Evolutionary conservation across 306 rosid species (phyloP), one percentile per base, ranked within the genome.

Genomic region (Adenanthera pavonina): DNA sequence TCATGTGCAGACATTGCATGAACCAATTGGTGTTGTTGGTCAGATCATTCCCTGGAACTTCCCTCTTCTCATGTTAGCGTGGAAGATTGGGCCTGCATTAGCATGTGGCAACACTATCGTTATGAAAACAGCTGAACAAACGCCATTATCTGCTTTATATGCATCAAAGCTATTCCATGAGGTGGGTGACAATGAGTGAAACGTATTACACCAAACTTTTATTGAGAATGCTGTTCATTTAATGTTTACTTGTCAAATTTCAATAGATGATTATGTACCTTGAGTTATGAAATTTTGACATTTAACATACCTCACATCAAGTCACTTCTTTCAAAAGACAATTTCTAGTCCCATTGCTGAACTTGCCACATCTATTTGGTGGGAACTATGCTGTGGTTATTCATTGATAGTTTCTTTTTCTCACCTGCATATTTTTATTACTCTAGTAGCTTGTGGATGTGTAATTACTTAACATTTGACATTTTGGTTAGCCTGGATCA

Each of bases 41-140:
- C 99, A 95, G 87, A 90, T 95, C 44, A 95, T 93, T 87, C 99
- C 99, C 6, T 95, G 99, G 97, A 95, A 95, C 81, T 95, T 95
- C 82, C 98, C 98, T 78, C 92, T 95, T 64, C 80, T 95, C 81
- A 91, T 95, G 97, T 91, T 89, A 85, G 91, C 84, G 43, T 95
- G 98, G 98, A 95, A 95, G 90, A 80, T 95, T 40, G 97, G 94
- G 16, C 98, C 98, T 0, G 97, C 98, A 51, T 85, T 95, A 85
- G 97, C 95, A 8, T 90, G 94, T 72, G 99, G 99, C 78, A 95
- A 95, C 91, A 86, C 94, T 7, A 1, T 93, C 60, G 97, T 93
- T 82, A 49, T 95, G 41, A 93, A 95, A 88, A 90, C 99, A 34
- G 97, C 97, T 34, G 99, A 95, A 88, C 99, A 91, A 88, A 95